phyloP scores from a whole-genome alignment of 768 basidiomycete genomes.

The Gloeostereum incarnatum region DNA sequence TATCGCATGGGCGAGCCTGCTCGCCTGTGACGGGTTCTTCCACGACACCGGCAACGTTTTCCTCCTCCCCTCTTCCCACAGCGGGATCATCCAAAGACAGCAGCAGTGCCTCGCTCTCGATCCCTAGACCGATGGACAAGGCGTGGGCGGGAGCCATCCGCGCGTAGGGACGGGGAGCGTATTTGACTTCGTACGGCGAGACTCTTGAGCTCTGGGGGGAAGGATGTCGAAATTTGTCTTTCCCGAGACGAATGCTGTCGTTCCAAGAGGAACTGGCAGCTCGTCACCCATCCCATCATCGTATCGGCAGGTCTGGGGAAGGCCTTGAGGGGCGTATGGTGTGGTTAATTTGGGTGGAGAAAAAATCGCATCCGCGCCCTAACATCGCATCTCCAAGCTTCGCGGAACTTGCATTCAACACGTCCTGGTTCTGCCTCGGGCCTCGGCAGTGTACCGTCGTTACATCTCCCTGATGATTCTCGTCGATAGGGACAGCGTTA shows the following conservation, averaged over 20 bases:
- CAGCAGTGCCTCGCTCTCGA: constrained; percentile 43
- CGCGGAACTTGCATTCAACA: too few species aligned
- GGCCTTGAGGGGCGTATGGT: constrained; percentile 48
- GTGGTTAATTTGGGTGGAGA: too few species aligned
- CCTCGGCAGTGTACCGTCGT: too few species aligned
- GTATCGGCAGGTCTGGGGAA: constrained; percentile 41
- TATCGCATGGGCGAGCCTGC: constrained; percentile 49
- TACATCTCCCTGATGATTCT: too few species aligned
- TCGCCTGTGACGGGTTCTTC: constrained; percentile 52
- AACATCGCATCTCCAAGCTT: too few species aligned
- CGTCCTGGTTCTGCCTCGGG: too few species aligned
- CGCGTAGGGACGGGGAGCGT: constrained; percentile 43
- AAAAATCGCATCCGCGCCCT: too few species aligned
- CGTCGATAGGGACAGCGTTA: too few species aligned
- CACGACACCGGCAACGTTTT: constrained; percentile 46
- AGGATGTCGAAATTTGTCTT: constrained; percentile 45
- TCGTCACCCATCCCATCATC: constrained; percentile 66
- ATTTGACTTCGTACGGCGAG: constrained; percentile 53
- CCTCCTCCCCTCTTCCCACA: constrained; percentile 44
- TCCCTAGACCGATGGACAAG: constrained; percentile 41
- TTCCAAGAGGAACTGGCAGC: constrained; percentile 55
- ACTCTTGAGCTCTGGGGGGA: constrained; percentile 38
- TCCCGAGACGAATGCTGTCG: constrained; percentile 46
- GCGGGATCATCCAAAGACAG: constrained; percentile 33
- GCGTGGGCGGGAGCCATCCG: constrained; percentile 51